Evolutionary conservation across 164 flowering plant genomes (phyloP).

Genomic region (Piper betle): DNA sequence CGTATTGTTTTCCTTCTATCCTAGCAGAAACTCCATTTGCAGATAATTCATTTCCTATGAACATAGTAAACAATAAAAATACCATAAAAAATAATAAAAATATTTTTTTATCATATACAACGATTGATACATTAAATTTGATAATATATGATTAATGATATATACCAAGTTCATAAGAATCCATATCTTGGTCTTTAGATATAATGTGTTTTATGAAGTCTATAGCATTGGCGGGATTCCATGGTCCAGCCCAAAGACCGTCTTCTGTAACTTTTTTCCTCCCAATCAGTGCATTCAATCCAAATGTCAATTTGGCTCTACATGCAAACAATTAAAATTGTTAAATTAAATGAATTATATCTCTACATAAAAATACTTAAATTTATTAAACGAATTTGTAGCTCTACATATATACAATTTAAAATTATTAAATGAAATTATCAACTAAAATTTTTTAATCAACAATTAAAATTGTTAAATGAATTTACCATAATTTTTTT

Average conservation of each 20-base stretch:
- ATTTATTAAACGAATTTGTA: background rate
- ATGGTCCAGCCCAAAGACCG: constrained; percentile 26
- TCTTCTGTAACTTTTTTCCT: constrained; percentile 13
- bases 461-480: background rate
- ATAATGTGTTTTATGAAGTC: constrained; percentile 38
- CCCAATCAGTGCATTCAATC: constrained; percentile 53
- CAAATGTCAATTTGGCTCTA: constrained; percentile 51
- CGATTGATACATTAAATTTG: background rate
- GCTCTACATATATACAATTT: constrained; percentile 23
- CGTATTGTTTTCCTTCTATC: constrained; percentile 33
- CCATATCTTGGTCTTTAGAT: constrained; percentile 42
- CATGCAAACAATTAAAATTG: constrained; percentile 5
- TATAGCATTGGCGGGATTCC: constrained; percentile 38
- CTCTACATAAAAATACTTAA: background rate
- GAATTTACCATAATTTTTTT: no score
- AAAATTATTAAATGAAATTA: background rate
- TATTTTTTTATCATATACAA: no score
- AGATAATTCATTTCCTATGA: constrained; percentile 52
- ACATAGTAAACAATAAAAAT: background rate
- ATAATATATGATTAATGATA: background rate
- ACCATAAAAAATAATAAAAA: background rate
- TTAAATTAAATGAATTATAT: background rate
- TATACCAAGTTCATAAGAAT: constrained; percentile 61
- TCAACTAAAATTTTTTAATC: background rate
- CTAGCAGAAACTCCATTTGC: constrained; percentile 38